Base-by-base conservation (phyloP, 1,284 basidiomycete genomes). In the Irpex lacteus region DNA sequence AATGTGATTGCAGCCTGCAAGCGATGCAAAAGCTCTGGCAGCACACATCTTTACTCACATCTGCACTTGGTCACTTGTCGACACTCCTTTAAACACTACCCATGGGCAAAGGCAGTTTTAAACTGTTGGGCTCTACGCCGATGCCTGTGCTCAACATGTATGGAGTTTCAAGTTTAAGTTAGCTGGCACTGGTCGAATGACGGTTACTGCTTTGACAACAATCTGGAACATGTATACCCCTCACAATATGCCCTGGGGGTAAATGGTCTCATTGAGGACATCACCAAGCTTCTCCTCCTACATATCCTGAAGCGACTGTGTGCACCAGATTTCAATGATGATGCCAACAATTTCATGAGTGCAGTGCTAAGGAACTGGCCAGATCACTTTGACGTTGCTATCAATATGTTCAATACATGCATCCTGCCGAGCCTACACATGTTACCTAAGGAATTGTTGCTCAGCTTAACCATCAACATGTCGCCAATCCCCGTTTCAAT, bases 221-320 rank as follows among this genome's bases (percentile, higher is more conserved):
- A 26, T 26, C 21, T 26, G 21, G 21, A 26, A 26, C 21, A 26
- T 26, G 21, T 26, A 26, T 26, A 26, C 21, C 21, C 21, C 21
- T 26, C 21, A 26, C 21, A 3, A 26, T 26, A 26, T 26, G 21
- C 21, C 21, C 21, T 26, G 21, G 21, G 77, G 75, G 64, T 78
- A 7, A 80, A 79, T 34, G 74, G 79, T 0, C 70, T 80, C 0
- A 68, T 79, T 0, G 75, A 80, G 58, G 73, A 73, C 5, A 64
- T 70, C 0, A 81, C 81, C 57, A 68, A 70, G 4, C 15, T 44
- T 9, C 59, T 74, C 0, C 61, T 82, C 2, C 62, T 80, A 0
- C 66, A 71, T 7, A 44, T 68, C 0, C 65, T 80, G 1, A 69
- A 72, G 18, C 49, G 72, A 0, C 60, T 79, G 0, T 78, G 77